Percentiles rank a stretch among this genome's conserved stretches.
Evolutionary conservation across 2,329 filamentous ascomycete genomes (phyloP).

Genomic region (Curvularia eragrostidis): DNA sequence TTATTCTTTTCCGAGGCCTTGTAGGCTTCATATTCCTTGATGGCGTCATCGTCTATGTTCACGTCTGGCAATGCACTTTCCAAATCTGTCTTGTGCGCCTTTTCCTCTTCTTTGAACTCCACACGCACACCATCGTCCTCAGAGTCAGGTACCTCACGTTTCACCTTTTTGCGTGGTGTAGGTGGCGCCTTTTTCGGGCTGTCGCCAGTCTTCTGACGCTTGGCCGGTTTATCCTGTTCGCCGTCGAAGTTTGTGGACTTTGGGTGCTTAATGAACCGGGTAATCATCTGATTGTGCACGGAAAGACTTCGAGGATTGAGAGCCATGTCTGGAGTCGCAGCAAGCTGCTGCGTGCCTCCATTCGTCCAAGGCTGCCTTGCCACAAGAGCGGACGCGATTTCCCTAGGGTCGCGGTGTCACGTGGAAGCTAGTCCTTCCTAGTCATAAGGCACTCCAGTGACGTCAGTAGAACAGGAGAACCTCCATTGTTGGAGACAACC

Average conservation of each 20-base stretch:
- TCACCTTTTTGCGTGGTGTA: slow-evolving; percentile 31
- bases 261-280: slow-evolving; percentile 52
- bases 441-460: not conserved
- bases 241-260: slow-evolving; percentile 55
- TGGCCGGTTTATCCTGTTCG: slow-evolving; percentile 50
- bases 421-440: slow-evolving; percentile 12
- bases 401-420: slow-evolving; percentile 26
- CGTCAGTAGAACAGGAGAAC: not conserved
- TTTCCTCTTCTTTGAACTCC: slow-evolving; percentile 30
- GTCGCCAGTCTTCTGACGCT: slow-evolving; percentile 50
- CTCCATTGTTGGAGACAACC: not conserved
- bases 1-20: slow-evolving; percentile 62
- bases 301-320: slow-evolving; percentile 52
- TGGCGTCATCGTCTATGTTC: slow-evolving; percentile 70
- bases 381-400: slow-evolving; percentile 16
- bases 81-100: slow-evolving; percentile 66
- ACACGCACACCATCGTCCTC: slow-evolving; percentile 51
- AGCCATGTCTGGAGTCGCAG: slow-evolving; percentile 33
- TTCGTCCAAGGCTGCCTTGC: slow-evolving; percentile 6
- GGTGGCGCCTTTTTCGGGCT: slow-evolving; percentile 27
- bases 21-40: slow-evolving; percentile 78
- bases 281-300: slow-evolving; percentile 58
- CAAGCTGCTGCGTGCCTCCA: slow-evolving; percentile 13
- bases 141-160: slow-evolving; percentile 49
- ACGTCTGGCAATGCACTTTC: slow-evolving; percentile 75